Base-by-base conservation (phyloP, 1,284 basidiomycete species). In the Binderoboletus segoi region DNA sequence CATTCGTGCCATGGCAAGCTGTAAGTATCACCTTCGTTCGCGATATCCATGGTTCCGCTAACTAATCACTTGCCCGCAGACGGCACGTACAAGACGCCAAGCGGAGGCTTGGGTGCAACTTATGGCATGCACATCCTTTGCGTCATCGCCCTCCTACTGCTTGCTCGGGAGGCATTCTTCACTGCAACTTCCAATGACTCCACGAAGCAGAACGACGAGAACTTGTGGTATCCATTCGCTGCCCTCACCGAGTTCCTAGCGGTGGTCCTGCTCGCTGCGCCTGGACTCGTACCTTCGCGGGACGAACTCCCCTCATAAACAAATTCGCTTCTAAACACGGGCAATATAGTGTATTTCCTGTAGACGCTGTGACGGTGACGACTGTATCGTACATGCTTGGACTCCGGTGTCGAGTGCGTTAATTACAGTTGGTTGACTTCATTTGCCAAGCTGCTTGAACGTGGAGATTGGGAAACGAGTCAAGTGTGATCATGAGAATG, bases 181-280 rank as follows among this genome's bases (percentile, higher is more conserved):
- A 63, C 66, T 7, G 76, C 71, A 11, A 79, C 79, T 1, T 50
- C 73, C 20, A 63, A 61, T 41, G 49, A 73, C 48, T 4, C 41
- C 4, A 15, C 61, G 1, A 69, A 63, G 54, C 72, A 75, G 58
- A 70, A 74, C 40, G 66, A 77, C 26, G 79, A 82, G 59, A 63
- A 69, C 28, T 68, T 73, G 43, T 82, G 78, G 77, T 82, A 80
- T 55, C 78, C 80, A 3, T 68, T 82, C 10, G 64, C 77, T 4
- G 79, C 77, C 2, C 49, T 78, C 10, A 70, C 79, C 2, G 80
- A 82, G 63, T 54, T 79, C 23, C 56, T 80, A 24, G 78, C 75
- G 1, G 77, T 77, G 0, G 28, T 74, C 7, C 62, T 80, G 44
- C 79, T 77, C 48, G 55, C 72, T 15, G 63, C 69, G 3, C 79